Evolutionary conservation across 2,329 filamentous ascomycete genomes (phyloP).

Genomic region (Tolypocladium paradoxum): DNA sequence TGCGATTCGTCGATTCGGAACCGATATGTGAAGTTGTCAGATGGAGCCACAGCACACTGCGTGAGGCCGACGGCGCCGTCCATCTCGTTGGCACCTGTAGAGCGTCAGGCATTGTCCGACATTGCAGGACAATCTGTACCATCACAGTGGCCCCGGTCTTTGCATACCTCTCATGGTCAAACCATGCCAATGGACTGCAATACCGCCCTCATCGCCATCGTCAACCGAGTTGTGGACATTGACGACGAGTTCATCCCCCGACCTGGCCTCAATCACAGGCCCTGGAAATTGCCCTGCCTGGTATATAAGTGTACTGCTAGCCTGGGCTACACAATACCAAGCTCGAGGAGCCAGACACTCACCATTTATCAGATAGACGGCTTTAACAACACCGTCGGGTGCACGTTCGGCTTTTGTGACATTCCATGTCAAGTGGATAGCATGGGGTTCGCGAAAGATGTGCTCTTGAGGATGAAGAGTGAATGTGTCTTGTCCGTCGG

Average conservation of each 20-base stretch:
- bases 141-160: conserved; percentile 17
- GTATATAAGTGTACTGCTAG: not conserved
- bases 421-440: conserved; percentile 23
- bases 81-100: conserved; percentile 38
- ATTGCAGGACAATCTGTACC: not conserved
- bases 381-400: conserved; percentile 40
- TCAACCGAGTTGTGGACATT: conserved; percentile 27
- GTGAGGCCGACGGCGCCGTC: conserved; percentile 53
- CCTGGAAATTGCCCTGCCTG: conserved; percentile 26
- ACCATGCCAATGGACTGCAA: conserved; percentile 59
- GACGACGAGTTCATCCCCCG: conserved; percentile 30
- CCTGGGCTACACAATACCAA: not conserved
- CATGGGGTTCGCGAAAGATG: conserved; percentile 21
- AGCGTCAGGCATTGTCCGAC: not conserved
- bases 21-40: conserved; percentile 38
- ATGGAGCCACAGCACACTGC: conserved; percentile 49
- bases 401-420: conserved; percentile 25
- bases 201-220: conserved; percentile 12
- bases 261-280: conserved; percentile 32
- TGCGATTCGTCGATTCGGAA: conserved; percentile 44
- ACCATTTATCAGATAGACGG: conserved; percentile 39
- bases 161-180: conserved; percentile 45
- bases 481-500: conserved; percentile 1
- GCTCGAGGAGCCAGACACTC: not conserved
- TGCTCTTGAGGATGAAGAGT: conserved; percentile 31